Evolutionary conservation across 495 filamentous ascomycete genomes (phyloP).

Genomic region (Lasiosphaeria miniovina): DNA sequence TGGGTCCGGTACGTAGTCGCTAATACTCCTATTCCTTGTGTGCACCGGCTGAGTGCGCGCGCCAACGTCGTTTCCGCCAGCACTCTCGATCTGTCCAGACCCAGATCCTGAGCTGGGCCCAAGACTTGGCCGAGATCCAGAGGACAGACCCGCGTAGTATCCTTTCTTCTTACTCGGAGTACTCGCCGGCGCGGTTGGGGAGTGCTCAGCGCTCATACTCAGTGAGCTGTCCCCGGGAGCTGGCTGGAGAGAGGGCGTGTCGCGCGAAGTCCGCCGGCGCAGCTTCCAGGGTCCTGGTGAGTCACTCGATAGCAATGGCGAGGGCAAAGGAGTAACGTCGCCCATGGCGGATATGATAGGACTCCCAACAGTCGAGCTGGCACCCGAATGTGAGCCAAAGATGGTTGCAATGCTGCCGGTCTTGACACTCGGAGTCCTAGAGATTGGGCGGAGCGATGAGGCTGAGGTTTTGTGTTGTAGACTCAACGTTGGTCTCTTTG

Average conservation of each 20-base stretch:
- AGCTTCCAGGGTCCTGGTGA: conserved; percentile 72
- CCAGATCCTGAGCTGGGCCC: conserved; percentile 23
- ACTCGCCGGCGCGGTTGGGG: conserved; percentile 40
- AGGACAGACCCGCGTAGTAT: conserved; percentile 51
- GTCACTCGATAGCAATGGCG: conserved; percentile 69
- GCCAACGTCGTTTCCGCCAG: conserved; percentile 12
- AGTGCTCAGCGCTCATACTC: conserved; percentile 50
- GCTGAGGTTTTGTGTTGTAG: conserved; percentile 41
- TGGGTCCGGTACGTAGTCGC: conserved; percentile 77
- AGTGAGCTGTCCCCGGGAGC: conserved; percentile 44
- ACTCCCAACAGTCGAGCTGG: conserved; percentile 44
- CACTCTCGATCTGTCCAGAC: conserved; percentile 28
- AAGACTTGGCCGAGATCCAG: conserved; percentile 28
- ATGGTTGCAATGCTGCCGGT: conserved; percentile 30
- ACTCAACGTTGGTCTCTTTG: conserved; percentile 26
- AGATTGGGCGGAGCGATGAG: conserved; percentile 41
- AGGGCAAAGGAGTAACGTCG: conserved; percentile 90
- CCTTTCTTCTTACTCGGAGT: conserved; percentile 47
- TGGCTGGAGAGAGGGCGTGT: conserved; percentile 21
- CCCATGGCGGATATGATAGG: conserved; percentile 78
- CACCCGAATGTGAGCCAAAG: conserved; percentile 38
- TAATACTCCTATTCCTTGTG: conserved; percentile 73
- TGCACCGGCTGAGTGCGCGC: conserved; percentile 28
- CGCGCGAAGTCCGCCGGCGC: conserved; percentile 38
- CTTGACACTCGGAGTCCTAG: conserved; percentile 49